These are phyloP conservation scores for Leptographium galeiforme DNA, from an alignment of 2,329 filamentous ascomycete genomes.

Conservation along the genomic window DNA sequence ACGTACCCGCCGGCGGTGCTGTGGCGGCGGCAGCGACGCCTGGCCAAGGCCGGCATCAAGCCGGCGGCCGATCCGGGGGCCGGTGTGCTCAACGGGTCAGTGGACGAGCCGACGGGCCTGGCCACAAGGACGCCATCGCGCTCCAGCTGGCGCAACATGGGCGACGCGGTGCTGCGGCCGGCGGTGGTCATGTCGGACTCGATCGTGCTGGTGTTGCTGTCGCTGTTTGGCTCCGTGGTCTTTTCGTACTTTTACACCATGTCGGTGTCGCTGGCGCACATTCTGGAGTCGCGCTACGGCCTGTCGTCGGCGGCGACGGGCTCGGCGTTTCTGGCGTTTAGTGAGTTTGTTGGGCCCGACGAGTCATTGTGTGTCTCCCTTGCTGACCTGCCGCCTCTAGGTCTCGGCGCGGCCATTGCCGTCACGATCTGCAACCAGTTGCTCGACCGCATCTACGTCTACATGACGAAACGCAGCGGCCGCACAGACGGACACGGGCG, in stretches of 20 bases:
- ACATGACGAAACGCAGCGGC: slow-evolving; percentile 21
- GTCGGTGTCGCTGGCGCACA: slow-evolving; percentile 36
- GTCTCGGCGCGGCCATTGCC: slow-evolving; percentile 31
- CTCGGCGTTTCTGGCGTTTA: slow-evolving; percentile 40
- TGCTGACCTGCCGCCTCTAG: slow-evolving; percentile 18
- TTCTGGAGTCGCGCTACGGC: slow-evolving; percentile 33
- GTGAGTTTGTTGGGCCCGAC: slow-evolving; percentile 18
- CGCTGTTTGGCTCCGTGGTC: slow-evolving; percentile 30
- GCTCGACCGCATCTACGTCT: slow-evolving; percentile 40
- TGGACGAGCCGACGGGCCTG: no score
- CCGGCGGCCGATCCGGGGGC: neutral
- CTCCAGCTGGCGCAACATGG: slow-evolving; percentile 33
- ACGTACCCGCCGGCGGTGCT: slow-evolving; percentile 33
- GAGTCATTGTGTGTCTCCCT: neutral
- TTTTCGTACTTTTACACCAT: slow-evolving; percentile 42
- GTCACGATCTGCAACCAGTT: slow-evolving; percentile 34
- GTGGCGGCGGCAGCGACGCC: slow-evolving; percentile 18
- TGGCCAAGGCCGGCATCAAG: neutral
- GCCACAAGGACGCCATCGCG: no score
- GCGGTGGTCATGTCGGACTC: slow-evolving; percentile 32
- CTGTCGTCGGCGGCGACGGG: slow-evolving; percentile 39
- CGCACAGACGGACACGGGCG: slow-evolving; percentile 17
- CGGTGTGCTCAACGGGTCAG: slow-evolving; percentile 8
- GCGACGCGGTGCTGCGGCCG: slow-evolving; percentile 31
- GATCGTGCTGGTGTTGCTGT: slow-evolving; percentile 27